phyloP scores from a whole-genome alignment of 805 yeast species.

The Barnettozyma siamensis region DNA sequence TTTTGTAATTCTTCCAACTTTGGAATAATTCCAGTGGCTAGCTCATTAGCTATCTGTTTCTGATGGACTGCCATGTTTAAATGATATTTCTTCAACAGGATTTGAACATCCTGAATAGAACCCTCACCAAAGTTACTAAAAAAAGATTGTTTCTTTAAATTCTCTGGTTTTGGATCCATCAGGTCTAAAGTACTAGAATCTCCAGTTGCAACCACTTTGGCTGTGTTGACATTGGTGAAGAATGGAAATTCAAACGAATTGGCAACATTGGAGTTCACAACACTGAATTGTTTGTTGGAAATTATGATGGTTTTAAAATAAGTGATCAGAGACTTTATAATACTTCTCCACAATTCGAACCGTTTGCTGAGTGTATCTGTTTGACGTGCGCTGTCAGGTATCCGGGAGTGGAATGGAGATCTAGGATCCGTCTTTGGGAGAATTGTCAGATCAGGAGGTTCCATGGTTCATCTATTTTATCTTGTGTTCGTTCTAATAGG shows the following conservation, averaged over 20 bases:
- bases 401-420: conserved; percentile 38
- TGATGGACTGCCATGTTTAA: conserved; percentile 55
- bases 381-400: conserved; percentile 64
- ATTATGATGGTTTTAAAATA: conserved; percentile 75
- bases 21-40: conserved; percentile 57
- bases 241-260: conserved; percentile 58
- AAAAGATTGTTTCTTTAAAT: conserved; percentile 41
- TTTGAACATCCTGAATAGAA: conserved; percentile 79
- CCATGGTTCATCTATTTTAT: background rate
- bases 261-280: conserved; percentile 73
- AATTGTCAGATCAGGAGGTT: conserved; percentile 11
- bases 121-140: conserved; percentile 64
- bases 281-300: conserved; percentile 78
- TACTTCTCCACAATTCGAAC: conserved; percentile 80
- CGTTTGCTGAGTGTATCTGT: conserved; percentile 80
- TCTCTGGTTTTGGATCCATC: conserved; percentile 27
- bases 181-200: conserved; percentile 24
- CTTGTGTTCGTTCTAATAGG: background rate
- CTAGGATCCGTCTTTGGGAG: conserved; percentile 17
- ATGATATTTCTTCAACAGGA: conserved; percentile 62
- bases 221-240: conserved; percentile 21
- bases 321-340: conserved; percentile 66
- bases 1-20: conserved; percentile 61
- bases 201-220: background rate
- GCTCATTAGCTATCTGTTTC: conserved; percentile 46